phyloP scores from a whole-genome alignment of 2,329 filamentous ascomycete genomes.

The Microcyclosporella mali region DNA sequence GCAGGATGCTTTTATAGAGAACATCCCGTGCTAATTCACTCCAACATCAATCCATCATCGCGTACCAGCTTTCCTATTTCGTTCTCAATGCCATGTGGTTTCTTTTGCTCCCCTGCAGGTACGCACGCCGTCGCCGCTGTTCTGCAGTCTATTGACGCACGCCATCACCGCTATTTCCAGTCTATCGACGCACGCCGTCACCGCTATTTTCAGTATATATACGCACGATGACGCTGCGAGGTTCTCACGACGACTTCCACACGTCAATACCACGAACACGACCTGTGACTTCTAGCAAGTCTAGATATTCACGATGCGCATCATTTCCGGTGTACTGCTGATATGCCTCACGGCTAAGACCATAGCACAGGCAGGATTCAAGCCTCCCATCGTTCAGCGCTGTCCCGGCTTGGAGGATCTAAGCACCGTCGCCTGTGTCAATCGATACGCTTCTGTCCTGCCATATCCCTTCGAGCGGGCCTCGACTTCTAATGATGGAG shows the following conservation, averaged over 20 bases:
- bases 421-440: constrained; percentile 15
- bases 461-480: constrained; percentile 14
- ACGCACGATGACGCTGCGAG: background rate
- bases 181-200: too few relatives aligned
- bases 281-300: too few relatives aligned
- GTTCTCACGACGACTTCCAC: background rate
- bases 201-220: background rate
- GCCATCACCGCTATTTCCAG: too few relatives aligned
- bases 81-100: too few relatives aligned
- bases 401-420: constrained; percentile 12
- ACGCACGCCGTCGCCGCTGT: too few relatives aligned
- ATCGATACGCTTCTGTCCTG: constrained; percentile 17
- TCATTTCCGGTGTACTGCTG: background rate
- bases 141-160: too few relatives aligned
- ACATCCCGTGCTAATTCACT: background rate
- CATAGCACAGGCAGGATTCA: background rate
- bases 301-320: background rate
- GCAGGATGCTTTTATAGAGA: too few relatives aligned
- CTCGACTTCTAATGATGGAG: constrained; percentile 4
- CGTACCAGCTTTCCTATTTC: too few relatives aligned
- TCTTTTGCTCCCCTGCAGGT: too few relatives aligned
- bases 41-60: background rate
- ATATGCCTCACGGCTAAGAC: too few relatives aligned
- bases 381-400: background rate
- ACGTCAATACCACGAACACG: background rate